Conservation (phyloP, 257 asterid species). For the Apocynum venetum region DNA sequence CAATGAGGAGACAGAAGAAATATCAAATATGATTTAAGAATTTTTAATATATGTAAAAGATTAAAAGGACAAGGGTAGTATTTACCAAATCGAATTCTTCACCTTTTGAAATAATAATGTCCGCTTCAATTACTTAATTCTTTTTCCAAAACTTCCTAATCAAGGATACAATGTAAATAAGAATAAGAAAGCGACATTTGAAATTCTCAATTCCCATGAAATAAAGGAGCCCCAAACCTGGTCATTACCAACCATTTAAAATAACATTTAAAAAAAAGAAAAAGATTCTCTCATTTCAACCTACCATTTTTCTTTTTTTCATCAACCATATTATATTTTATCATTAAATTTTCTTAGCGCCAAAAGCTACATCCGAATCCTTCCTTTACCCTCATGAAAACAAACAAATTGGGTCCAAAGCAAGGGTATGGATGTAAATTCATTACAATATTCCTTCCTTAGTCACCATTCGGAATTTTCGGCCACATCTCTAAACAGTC, state of each 20-base stretch:
- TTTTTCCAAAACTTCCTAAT: no score
- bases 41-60: no score
- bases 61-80: no score
- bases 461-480: not conserved
- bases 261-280: not conserved
- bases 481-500: not conserved
- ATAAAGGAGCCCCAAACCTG: not conserved
- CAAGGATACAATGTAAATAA: no score
- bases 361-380: not conserved
- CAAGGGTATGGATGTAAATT: constrained; percentile 1
- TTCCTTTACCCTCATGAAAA: constrained; percentile 9
- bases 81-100: no score
- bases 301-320: not conserved
- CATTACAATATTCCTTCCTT: not conserved
- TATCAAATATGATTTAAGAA: no score
- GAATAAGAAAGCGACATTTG: not conserved
- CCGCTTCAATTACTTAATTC: no score
- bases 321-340: not conserved
- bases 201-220: not conserved
- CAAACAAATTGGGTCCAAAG: not conserved
- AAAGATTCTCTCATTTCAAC: not conserved
- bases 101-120: no score
- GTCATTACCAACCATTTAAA: not conserved
- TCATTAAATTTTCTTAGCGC: not conserved
- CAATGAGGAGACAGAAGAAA: no score